Conservation (phyloP, 2,329 filamentous ascomycete species). For the Colletotrichum kahawae region DNA sequence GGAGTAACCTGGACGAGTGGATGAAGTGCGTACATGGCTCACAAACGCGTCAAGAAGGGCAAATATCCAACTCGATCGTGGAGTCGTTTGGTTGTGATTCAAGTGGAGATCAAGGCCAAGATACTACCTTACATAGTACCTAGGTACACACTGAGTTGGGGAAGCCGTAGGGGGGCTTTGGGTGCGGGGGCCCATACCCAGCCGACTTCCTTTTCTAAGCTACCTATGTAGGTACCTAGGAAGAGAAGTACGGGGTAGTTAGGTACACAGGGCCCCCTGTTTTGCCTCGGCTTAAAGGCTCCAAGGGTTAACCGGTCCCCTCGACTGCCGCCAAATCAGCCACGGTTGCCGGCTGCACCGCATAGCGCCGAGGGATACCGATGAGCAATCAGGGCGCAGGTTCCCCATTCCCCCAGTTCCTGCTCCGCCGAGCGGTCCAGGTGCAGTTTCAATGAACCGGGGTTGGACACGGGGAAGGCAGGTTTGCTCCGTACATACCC, state of each 20-base stretch:
- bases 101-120: not conserved
- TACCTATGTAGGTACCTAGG: not conserved
- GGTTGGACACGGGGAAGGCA: not conserved
- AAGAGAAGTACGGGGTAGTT: not conserved
- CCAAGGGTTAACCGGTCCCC: not conserved
- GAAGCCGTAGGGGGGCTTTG: too few species aligned
- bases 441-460: not conserved
- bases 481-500: not conserved
- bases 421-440: not conserved
- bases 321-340: not conserved
- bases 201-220: not conserved
- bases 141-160: too few species aligned
- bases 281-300: constrained; percentile 14
- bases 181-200: not conserved
- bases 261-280: not conserved
- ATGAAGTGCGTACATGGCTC: not conserved
- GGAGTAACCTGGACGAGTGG: too few species aligned
- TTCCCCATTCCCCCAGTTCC: not conserved
- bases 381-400: not conserved
- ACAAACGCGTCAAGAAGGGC: not conserved
- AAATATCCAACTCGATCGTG: not conserved
- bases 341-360: not conserved
- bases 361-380: not conserved
- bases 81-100: not conserved
- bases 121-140: too few species aligned